Conservation (phyloP, 2,329 filamentous ascomycete genomes). For the Claviceps arundinis region DNA sequence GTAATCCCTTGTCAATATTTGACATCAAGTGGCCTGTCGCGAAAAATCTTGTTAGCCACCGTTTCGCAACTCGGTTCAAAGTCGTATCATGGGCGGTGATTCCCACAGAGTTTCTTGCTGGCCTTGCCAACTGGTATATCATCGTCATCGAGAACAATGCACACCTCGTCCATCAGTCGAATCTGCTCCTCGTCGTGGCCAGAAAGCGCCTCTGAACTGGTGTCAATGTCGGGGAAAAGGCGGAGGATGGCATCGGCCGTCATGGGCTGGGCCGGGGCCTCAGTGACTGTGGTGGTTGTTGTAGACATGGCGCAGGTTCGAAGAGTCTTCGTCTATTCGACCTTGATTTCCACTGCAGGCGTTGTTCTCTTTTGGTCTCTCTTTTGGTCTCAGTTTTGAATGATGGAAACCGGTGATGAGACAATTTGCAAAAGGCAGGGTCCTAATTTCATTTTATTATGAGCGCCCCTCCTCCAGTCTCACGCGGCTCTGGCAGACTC, state of each 20-base stretch:
- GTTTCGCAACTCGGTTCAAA: not conserved
- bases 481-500: too few species aligned
- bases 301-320: conserved; percentile 15
- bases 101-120: conserved; percentile 93
- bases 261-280: conserved; percentile 42
- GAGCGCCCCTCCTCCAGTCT: not conserved
- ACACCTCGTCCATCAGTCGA: conserved; percentile 95
- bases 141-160: conserved; percentile 89
- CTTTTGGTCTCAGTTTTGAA: not conserved
- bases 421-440: not conserved
- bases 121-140: conserved; percentile 89
- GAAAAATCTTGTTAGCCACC: not conserved
- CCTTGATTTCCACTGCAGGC: not conserved
- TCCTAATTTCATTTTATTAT: not conserved
- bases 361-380: not conserved
- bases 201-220: conserved; percentile 59
- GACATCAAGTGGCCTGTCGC: conserved; percentile 84
- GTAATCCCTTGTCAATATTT: conserved; percentile 90
- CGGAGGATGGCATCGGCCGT: conserved; percentile 77
- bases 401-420: not conserved
- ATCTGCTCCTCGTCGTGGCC: conserved; percentile 98
- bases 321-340: not conserved
- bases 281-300: conserved; percentile 28
- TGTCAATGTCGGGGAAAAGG: conserved; percentile 75
- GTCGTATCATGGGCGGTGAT: not conserved